Conservation (phyloP, 192 early-diverging fungal genomes). For the Gigaspora rosea region DNA sequence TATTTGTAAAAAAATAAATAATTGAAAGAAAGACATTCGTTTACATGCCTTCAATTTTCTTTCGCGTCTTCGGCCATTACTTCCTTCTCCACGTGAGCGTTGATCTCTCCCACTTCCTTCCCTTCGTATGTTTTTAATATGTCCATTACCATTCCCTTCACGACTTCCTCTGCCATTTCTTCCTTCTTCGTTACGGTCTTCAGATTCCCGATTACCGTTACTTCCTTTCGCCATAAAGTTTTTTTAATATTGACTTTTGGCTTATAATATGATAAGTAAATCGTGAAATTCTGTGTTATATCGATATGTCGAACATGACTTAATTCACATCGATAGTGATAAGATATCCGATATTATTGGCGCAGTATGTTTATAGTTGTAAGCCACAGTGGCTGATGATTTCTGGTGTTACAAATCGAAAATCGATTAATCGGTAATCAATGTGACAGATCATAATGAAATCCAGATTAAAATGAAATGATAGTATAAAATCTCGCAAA, state of each 20-base stretch:
- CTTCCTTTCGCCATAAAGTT: conserved; percentile 1
- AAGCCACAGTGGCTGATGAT: no score
- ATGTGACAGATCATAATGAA: no score
- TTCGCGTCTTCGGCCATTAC: conserved; percentile 28
- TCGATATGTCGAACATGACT: no score
- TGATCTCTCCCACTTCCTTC: conserved; percentile 16
- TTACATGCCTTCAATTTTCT: conserved; percentile 19
- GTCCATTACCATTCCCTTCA: neutral
- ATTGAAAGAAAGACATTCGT: neutral
- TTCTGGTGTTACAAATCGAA: no score
- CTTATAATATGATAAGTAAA: no score
- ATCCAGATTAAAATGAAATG: no score
- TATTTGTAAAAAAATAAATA: neutral
- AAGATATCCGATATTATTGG: no score
- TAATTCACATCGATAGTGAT: no score
- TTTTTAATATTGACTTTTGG: neutral
- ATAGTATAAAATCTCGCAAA: no score
- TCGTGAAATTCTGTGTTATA: no score
- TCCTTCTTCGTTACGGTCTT: conserved; percentile 15
- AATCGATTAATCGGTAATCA: no score
- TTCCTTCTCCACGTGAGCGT: conserved; percentile 23
- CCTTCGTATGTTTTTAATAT: neutral
- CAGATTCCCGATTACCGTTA: neutral
- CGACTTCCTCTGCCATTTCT: neutral
- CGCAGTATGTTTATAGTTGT: no score